Evolutionary conservation across 2,329 filamentous ascomycete species (phyloP).

Genomic region (Akanthomyces muscarius): DNA sequence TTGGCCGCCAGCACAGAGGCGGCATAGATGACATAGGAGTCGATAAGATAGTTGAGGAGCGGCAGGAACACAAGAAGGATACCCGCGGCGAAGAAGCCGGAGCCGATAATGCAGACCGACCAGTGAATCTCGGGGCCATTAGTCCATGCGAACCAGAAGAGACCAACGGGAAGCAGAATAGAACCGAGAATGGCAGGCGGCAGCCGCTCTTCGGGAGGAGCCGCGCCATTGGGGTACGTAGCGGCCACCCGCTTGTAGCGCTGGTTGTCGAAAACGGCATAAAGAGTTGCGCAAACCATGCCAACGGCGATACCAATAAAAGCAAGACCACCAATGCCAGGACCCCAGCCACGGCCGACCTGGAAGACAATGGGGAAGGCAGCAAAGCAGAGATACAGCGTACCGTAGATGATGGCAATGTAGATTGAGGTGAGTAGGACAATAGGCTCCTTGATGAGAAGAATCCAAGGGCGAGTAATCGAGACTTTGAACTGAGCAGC

Average conservation of each 20-base stretch:
- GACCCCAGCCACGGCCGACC: conserved; percentile 50
- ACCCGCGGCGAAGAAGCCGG: conserved; percentile 50
- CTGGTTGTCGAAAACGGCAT: conserved; percentile 50
- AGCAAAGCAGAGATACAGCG: conserved; percentile 51
- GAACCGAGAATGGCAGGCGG: conserved; percentile 57
- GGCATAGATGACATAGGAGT: conserved; percentile 70
- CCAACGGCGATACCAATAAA: conserved; percentile 63
- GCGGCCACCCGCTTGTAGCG: conserved; percentile 45
- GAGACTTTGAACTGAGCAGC: conserved; percentile 50
- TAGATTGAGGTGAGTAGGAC: conserved; percentile 61
- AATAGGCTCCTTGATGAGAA: conserved; percentile 65
- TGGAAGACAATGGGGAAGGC: conserved; percentile 62
- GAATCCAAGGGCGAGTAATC: conserved; percentile 59
- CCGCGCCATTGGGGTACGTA: conserved; percentile 47
- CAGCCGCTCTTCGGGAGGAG: conserved; percentile 61
- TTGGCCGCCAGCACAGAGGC: conserved; percentile 72
- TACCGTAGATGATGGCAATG: conserved; percentile 56
- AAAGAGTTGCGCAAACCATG: conserved; percentile 53
- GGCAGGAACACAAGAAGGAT: conserved; percentile 63
- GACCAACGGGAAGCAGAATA: conserved; percentile 53
- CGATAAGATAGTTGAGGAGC: conserved; percentile 64
- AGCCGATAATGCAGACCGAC: conserved; percentile 45
- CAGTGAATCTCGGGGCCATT: conserved; percentile 54
- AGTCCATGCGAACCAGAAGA: conserved; percentile 67
- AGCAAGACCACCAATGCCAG: conserved; percentile 56